Conservation (phyloP, 1,284 basidiomycete genomes). For the Ceratobasidium sp. region DNA sequence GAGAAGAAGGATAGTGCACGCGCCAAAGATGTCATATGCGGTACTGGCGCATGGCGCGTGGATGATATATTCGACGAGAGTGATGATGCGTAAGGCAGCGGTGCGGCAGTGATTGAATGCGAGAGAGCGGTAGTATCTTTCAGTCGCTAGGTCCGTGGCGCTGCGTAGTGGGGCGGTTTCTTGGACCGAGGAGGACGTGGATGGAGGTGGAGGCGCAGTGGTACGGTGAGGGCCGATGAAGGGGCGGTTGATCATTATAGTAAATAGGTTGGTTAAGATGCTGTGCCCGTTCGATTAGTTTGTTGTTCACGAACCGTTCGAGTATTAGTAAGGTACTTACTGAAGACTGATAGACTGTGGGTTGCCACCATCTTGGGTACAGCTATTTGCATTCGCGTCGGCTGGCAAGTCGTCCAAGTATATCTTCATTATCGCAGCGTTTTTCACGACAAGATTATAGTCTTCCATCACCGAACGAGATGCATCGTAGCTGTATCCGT, state of each 20-base stretch:
- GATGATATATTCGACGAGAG: conserved; percentile 16
- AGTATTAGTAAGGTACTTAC: background rate
- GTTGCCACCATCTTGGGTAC: background rate
- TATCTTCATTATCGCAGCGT: conserved; percentile 13
- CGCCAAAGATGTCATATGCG: conserved; percentile 32
- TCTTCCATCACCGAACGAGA: conserved; percentile 25
- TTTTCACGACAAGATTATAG: conserved; percentile 17
- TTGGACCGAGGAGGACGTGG: background rate
- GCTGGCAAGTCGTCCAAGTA: conserved; percentile 26
- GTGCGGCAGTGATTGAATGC: conserved; percentile 36
- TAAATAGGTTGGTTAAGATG: conserved; percentile 34
- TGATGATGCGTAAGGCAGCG: conserved; percentile 28
- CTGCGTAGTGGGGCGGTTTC: background rate
- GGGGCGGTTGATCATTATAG: conserved; percentile 33
- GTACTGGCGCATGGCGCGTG: conserved; percentile 31
- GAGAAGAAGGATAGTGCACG: conserved; percentile 27
- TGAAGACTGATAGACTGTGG: conserved; percentile 20
- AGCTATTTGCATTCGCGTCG: background rate
- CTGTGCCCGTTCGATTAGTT: background rate
- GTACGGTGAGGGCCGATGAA: conserved; percentile 11
- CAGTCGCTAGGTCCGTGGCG: conserved; percentile 11
- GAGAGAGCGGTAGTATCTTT: conserved; percentile 20
- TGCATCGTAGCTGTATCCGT: conserved; percentile 21
- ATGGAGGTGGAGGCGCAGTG: background rate
- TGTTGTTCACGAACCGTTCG: too few species aligned